phyloP scores from a whole-genome alignment of 352 stramenopile genomes.

The Detonula confervacea region DNA sequence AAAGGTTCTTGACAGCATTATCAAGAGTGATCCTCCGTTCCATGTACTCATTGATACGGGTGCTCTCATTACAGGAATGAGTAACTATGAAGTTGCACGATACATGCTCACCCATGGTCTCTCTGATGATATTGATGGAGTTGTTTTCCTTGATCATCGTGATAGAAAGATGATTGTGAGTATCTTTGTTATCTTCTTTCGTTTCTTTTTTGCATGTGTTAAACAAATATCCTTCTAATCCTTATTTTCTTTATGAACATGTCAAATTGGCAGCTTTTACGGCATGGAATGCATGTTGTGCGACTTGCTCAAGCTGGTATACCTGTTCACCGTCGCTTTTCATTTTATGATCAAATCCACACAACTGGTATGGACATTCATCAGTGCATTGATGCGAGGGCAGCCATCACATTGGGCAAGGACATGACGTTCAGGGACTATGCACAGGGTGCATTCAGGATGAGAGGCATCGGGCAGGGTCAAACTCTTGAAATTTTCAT shows the following conservation, averaged over 20 bases:
- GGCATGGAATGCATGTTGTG: conserved; percentile 94
- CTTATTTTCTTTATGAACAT: not conserved
- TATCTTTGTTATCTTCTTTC: not conserved
- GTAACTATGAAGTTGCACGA: conserved; percentile 89
- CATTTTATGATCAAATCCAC: conserved; percentile 94
- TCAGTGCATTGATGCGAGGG: conserved; percentile 88
- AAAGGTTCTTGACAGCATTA: conserved; percentile 86
- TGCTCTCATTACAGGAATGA: conserved; percentile 91
- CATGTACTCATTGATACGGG: conserved; percentile 91
- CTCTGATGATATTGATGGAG: conserved; percentile 85
- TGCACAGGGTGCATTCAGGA: conserved; percentile 90
- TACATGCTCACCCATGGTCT: conserved; percentile 89
- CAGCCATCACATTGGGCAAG: conserved; percentile 89
- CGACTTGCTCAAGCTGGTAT: conserved; percentile 89
- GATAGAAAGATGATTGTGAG: conserved; percentile 88
- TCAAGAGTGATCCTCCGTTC: conserved; percentile 84
- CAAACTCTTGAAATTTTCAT: conserved; percentile 90
- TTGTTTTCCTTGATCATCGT: conserved; percentile 91
- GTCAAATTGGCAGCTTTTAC: conserved; percentile 83
- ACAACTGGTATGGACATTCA: conserved; percentile 94
- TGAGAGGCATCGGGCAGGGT: conserved; percentile 90
- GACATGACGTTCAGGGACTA: conserved; percentile 97
- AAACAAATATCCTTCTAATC: too few relatives aligned
- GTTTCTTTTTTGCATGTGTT: conserved; percentile 1
- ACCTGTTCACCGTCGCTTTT: conserved; percentile 85